Base-by-base conservation (phyloP, 169 alveolate species). In the Eimeria maxima region DNA sequence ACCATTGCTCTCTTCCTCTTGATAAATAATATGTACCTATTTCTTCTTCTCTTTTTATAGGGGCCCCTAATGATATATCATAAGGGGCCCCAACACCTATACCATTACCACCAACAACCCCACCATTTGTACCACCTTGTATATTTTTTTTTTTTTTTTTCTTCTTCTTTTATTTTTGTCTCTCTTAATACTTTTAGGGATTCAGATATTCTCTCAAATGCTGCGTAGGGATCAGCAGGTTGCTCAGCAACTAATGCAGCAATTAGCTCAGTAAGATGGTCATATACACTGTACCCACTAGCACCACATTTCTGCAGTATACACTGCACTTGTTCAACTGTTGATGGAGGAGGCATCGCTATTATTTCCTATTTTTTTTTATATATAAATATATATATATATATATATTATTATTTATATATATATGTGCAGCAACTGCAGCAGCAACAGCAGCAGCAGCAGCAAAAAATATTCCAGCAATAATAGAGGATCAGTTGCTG, bases 191-290 rank as follows among this genome's bases (percentile, higher is more conserved):
- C 57, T 73, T 96, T 96, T 24, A 96, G 89, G n/a, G 69, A 96
- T 47, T 94, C 63, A 11, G 97, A 96, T 29, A 96, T 53, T 0
- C 63, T 18, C 80, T 96, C 97, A 69, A 96, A 96, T 33, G 95
- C 60, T 11, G 67, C 97, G 74, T 96, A 96, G 7, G 96, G 91
- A 33, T 93, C 95, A 4, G 50, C 95, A 4, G 97, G 97, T 78
- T 94, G 90, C 69, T 91, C 90, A 8, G 84, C 93, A 24, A 93
- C 88, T 29, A 96, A 60, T 42, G 95, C 69, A 27, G 95, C 53
- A 44, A 96, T 38, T 16, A 96, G 87, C 3, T 80, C 95, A 7
- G 73, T 22, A 33, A 96, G 42, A 67, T 96, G 97, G 8, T 93
- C 95, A 81, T 74, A 84, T 8, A 96, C 81, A 24, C 78, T 76